Conservation (phyloP, 768 basidiomycete species). For the Lactifluus hygrophoroides region DNA sequence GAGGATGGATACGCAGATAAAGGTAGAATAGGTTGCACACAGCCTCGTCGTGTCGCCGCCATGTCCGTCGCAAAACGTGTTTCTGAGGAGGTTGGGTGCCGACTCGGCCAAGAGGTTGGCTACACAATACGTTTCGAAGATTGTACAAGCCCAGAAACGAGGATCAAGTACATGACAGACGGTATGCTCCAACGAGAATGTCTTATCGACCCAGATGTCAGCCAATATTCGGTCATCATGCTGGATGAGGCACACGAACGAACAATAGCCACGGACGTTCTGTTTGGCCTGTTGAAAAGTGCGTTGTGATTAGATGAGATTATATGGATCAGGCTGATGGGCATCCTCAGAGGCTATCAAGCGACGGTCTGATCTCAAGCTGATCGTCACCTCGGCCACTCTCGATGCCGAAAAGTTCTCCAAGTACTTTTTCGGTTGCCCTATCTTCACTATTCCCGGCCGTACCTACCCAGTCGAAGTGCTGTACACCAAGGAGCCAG, state of each 20-base stretch:
- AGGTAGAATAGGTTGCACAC: slow-evolving; percentile 92
- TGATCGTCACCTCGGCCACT: slow-evolving; percentile 97
- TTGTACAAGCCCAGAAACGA: slow-evolving; percentile 95
- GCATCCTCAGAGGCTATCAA: slow-evolving; percentile 77
- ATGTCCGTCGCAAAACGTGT: slow-evolving; percentile 99
- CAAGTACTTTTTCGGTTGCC: slow-evolving; percentile 97
- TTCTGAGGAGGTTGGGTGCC: slow-evolving; percentile 95
- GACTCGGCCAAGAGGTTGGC: slow-evolving; percentile 94
- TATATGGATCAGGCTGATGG: slow-evolving; percentile 18
- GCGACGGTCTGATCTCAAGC: slow-evolving; percentile 88
- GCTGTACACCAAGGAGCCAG: slow-evolving; percentile 98
- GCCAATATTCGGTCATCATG: slow-evolving; percentile 92
- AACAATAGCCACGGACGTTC: slow-evolving; percentile 95
- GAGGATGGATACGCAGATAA: slow-evolving; percentile 89
- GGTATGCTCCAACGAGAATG: slow-evolving; percentile 98
- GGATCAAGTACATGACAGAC: slow-evolving; percentile 99
- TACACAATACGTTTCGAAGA: slow-evolving; percentile 99
- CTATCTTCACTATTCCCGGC: slow-evolving; percentile 99
- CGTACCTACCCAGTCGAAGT: slow-evolving; percentile 98
- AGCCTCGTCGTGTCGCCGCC: slow-evolving; percentile 97
- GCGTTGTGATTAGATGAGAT: slow-evolving; percentile 22
- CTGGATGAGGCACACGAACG: slow-evolving; percentile 98
- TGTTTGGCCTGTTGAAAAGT: slow-evolving; percentile 95
- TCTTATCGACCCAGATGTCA: slow-evolving; percentile 90
- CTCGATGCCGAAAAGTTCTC: slow-evolving; percentile 99